A percentile compares a stretch with the other conserved stretches of the same genome.
phyloP scores from a whole-genome alignment of 768 basidiomycete species.

The Pulveroboletus sp. region DNA sequence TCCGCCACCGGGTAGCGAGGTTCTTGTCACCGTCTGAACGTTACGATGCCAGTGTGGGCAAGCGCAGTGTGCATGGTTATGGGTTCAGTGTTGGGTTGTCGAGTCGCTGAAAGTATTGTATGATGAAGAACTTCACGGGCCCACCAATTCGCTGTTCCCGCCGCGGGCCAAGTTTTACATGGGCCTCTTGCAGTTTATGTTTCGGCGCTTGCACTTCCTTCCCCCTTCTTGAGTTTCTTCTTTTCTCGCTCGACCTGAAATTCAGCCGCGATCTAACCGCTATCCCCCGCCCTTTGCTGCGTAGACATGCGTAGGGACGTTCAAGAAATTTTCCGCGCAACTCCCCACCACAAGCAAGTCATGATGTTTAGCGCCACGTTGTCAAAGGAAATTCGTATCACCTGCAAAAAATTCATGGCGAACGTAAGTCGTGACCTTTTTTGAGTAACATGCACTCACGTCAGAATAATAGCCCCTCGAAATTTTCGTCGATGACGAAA shows the following conservation, averaged over 20 bases:
- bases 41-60: conserved; percentile 40
- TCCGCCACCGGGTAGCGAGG: conserved; percentile 28
- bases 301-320: conserved; percentile 99
- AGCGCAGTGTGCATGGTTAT: conserved; percentile 37
- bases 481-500: conserved; percentile 99
- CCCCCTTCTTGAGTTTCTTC: conserved; percentile 45
- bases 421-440: conserved; percentile 58
- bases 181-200: conserved; percentile 11
- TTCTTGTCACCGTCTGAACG: conserved; percentile 39
- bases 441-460: neutral
- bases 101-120: conserved; percentile 36
- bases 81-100: conserved; percentile 34
- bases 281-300: conserved; percentile 48
- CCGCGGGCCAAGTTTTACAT: conserved; percentile 20
- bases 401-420: conserved; percentile 99
- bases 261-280: conserved; percentile 62
- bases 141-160: conserved; percentile 34
- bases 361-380: conserved; percentile 99
- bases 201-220: conserved; percentile 13
- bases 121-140: conserved; percentile 36
- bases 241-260: conserved; percentile 49
- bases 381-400: conserved; percentile 93
- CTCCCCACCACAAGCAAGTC: conserved; percentile 99
- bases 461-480: conserved; percentile 77
- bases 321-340: conserved; percentile 99